Evolutionary conservation across 345 rosid species (phyloP), one percentile per base, ranked within the genome.

Genomic region (Toxicodendron radicans): DNA sequence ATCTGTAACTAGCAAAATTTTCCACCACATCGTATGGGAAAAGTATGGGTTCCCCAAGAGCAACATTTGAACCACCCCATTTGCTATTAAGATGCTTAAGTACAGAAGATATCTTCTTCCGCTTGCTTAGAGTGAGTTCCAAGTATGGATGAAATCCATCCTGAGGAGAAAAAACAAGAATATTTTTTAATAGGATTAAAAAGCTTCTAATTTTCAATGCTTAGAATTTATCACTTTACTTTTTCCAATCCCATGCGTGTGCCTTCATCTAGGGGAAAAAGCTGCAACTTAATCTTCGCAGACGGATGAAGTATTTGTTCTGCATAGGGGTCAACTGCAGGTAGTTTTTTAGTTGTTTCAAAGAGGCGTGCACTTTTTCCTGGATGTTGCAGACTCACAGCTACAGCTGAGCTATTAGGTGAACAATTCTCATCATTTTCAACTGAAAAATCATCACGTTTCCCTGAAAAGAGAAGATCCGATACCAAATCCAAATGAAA

Each of bases 111-210:
- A 92, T 77, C 80, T 83, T 90, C 80, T 90, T 92, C 66, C 88
- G 67, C 61, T 86, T 76, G 75, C 86, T 90, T 75, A 92, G 80
- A 75, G 90, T 89, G 74, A 95, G 97, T 76, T 95, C 99, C 84
- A 95, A 76, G 81, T 89, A 91, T 45, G 99, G 99, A 83, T 95
- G 81, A 78, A 86, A 88, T 17, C 99, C 96, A 58, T 89, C 95
- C 99, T 89, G 59, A 51, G 30, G n/a, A 56, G 66, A 72, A 71
- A 38, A 66, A 49, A 70, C 0, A 38, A 72, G 12, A 51, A 11
- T 2, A 63, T 33, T 1, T 38, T 63, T 59, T 20, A 33, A 14
- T 48, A 43, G 67, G 18, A 2, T n/a, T 70, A 27, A 46, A 65
- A 62, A 24, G 49, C 48, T 35, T 60, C 35, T 23, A 0, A 27